A percentile compares a stretch with the other conserved stretches of the same genome.
These are phyloP conservation scores for Jackrogersella multiformis DNA, from an alignment of 495 filamentous ascomycete genomes.

Conservation along the genomic window DNA sequence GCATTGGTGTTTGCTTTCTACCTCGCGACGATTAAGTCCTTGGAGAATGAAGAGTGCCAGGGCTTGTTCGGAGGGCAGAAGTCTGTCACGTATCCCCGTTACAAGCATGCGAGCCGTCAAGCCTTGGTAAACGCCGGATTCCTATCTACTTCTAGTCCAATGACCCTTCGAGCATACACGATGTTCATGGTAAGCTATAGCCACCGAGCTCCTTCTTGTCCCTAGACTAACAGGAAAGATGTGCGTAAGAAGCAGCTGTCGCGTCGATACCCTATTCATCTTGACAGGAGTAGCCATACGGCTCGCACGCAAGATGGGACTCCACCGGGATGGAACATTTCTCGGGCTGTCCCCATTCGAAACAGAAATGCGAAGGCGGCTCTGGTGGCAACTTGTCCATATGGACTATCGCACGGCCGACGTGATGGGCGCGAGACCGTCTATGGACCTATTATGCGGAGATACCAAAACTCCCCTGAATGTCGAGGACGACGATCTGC, in stretches of 20 bases:
- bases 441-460: slow-evolving; percentile 51
- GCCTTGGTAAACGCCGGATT: slow-evolving; percentile 60
- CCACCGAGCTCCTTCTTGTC: not conserved
- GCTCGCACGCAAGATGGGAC: slow-evolving; percentile 60
- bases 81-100: slow-evolving; percentile 51
- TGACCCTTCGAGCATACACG: slow-evolving; percentile 30
- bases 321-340: slow-evolving; percentile 56
- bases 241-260: slow-evolving; percentile 55
- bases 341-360: slow-evolving; percentile 53
- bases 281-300: slow-evolving; percentile 58
- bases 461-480: slow-evolving; percentile 48
- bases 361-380: slow-evolving; percentile 49
- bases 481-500: slow-evolving; percentile 51
- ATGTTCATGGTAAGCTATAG: slow-evolving; percentile 25
- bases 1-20: slow-evolving; percentile 64
- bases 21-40: slow-evolving; percentile 50
- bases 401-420: slow-evolving; percentile 53
- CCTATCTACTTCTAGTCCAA: slow-evolving; percentile 30
- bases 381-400: slow-evolving; percentile 51
- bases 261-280: slow-evolving; percentile 55
- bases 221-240: slow-evolving; percentile 44
- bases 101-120: slow-evolving; percentile 53
- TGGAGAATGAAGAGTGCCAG: slow-evolving; percentile 52
- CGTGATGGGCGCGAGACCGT: slow-evolving; percentile 61
- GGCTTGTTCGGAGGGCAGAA: slow-evolving; percentile 55